Conservation (phyloP, 345 rosid genomes). For the Lumnitzera racemosa region DNA sequence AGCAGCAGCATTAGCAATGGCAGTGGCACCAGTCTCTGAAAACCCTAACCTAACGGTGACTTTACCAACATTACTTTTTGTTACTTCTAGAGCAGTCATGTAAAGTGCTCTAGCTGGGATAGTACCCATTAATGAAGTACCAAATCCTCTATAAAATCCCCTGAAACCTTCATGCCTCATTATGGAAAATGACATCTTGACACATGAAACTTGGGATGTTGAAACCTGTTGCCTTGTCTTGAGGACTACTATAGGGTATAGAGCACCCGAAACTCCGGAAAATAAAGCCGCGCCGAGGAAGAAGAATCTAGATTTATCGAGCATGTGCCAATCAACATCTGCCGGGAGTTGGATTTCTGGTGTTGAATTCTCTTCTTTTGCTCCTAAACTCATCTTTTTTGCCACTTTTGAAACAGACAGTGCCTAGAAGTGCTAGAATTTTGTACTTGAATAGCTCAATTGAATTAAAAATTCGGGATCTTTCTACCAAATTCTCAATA, state of each 20-base stretch:
- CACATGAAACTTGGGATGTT: constrained; percentile 39
- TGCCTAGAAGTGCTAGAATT: not conserved
- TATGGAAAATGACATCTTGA: constrained; percentile 51
- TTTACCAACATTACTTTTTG: constrained; percentile 69
- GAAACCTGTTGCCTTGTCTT: constrained; percentile 89
- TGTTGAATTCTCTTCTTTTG: constrained; percentile 73
- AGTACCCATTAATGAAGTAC: constrained; percentile 86
- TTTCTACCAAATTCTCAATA: too few species aligned
- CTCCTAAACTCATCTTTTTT: constrained; percentile 63
- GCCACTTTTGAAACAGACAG: constrained; percentile 31
- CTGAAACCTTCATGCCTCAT: constrained; percentile 61
- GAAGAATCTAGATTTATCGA: constrained; percentile 90
- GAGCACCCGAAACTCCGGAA: constrained; percentile 87
- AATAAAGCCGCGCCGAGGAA: constrained; percentile 77
- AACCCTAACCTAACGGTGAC: constrained; percentile 69
- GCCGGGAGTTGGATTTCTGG: constrained; percentile 76
- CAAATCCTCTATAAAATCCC: constrained; percentile 84
- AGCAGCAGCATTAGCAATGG: constrained; percentile 74
- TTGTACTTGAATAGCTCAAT: not conserved
- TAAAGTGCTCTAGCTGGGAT: constrained; percentile 91
- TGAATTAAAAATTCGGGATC: too few species aligned
- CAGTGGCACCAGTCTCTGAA: constrained; percentile 55
- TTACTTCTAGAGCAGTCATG: constrained; percentile 83
- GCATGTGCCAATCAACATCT: constrained; percentile 93
- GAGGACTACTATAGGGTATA: constrained; percentile 74